These are phyloP conservation scores for Hyaloscypha variabilis DNA, from an alignment of 495 filamentous ascomycete genomes.

Conservation along the genomic window DNA sequence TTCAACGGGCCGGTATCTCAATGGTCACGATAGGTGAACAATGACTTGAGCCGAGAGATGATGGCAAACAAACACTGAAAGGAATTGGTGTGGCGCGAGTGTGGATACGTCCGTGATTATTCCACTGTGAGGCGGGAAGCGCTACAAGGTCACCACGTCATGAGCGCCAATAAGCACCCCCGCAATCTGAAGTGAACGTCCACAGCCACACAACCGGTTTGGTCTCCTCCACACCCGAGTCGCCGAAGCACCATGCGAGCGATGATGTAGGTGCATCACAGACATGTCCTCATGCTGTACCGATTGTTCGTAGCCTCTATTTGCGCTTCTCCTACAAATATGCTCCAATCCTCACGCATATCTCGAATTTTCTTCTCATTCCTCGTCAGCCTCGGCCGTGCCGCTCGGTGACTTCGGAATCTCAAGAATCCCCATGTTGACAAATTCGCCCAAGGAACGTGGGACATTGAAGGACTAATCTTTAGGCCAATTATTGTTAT, in stretches of 20 bases:
- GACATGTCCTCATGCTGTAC: background rate
- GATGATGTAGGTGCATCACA: slow-evolving; percentile 10
- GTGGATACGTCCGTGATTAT: no score
- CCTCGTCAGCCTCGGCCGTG: background rate
- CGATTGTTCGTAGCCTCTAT: background rate
- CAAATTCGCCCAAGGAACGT: background rate
- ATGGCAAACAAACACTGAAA: no score
- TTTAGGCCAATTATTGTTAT: background rate
- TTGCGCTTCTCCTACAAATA: background rate
- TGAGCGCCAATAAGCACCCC: background rate
- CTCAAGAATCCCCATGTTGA: background rate
- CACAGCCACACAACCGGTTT: slow-evolving; percentile 15
- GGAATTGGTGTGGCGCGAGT: no score
- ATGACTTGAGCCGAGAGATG: no score
- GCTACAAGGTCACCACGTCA: no score
- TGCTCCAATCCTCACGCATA: background rate
- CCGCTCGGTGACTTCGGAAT: background rate
- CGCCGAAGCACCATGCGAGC: background rate
- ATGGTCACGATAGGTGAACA: no score
- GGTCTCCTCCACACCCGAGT: background rate
- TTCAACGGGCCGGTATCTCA: no score
- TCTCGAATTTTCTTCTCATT: background rate
- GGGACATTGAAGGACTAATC: background rate
- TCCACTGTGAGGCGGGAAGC: no score
- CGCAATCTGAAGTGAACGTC: background rate